Conservation (phyloP, 2,329 filamentous ascomycete species). For the Colletotrichum eremochloae region DNA sequence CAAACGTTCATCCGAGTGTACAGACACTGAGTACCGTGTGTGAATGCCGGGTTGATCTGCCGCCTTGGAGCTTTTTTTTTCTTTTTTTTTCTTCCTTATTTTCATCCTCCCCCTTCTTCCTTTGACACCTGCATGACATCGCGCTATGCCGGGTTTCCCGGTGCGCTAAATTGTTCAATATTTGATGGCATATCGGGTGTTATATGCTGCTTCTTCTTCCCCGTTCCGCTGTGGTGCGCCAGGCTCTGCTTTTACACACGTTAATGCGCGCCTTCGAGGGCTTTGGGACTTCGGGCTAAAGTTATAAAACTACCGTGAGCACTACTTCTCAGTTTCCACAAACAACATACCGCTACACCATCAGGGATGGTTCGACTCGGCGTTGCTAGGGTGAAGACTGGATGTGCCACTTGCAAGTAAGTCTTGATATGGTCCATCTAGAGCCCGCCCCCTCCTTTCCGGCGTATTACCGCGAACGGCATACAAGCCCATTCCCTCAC, state of each 20-base stretch:
- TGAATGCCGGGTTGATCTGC: too few relatives aligned
- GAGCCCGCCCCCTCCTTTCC: too few relatives aligned
- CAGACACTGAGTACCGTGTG: too few relatives aligned
- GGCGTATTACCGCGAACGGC: neutral
- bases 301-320: neutral
- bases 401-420: constrained; percentile 44
- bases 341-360: neutral
- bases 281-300: neutral
- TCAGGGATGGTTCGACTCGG: constrained; percentile 12
- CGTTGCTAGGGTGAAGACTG: constrained; percentile 38
- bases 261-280: neutral
- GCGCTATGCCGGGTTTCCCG: neutral
- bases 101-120: neutral
- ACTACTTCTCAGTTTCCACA: too few relatives aligned
- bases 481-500: neutral
- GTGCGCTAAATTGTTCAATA: neutral
- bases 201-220: neutral
- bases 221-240: neutral
- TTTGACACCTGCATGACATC: neutral
- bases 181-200: neutral
- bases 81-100: neutral
- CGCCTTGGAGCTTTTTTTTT: neutral
- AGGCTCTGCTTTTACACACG: neutral
- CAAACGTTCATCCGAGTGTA: neutral
- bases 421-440: neutral